These are phyloP conservation scores for Chalciporus chontae DNA, from an alignment of 768 basidiomycete genomes.

Conservation along the genomic window DNA sequence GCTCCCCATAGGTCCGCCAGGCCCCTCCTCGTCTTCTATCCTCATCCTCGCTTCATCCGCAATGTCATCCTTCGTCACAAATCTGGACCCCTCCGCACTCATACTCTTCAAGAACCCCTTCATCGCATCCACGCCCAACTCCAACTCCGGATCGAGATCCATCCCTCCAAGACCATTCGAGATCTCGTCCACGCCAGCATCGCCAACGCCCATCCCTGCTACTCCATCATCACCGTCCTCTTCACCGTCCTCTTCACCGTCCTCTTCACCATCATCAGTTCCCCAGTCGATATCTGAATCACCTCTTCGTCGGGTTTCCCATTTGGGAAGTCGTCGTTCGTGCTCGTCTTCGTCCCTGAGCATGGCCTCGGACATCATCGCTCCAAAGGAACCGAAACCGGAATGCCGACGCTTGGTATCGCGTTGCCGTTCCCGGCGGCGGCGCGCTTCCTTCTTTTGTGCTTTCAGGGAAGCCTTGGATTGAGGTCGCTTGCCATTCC, in stretches of 20 bases:
- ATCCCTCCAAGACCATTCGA: constrained; percentile 45
- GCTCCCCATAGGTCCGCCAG: constrained; percentile 21
- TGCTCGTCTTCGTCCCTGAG: constrained; percentile 34
- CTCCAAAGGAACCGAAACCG: constrained; percentile 49
- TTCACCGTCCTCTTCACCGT: constrained; percentile 6
- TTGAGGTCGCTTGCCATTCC: constrained; percentile 17
- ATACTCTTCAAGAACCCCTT: constrained; percentile 49
- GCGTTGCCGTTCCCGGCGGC: constrained; percentile 18
- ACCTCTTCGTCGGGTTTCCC: constrained; percentile 51
- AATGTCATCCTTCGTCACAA: constrained; percentile 66
- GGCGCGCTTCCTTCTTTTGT: constrained; percentile 16
- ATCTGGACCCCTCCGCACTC: constrained; percentile 42
- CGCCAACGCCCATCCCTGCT: constrained; percentile 4
- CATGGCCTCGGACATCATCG: constrained; percentile 51
- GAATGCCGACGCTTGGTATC: constrained; percentile 16
- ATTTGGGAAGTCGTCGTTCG: constrained; percentile 36
- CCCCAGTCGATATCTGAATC: constrained; percentile 75
- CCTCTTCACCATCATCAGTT: constrained; percentile 38
- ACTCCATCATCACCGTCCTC: constrained; percentile 6
- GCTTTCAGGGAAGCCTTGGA: constrained; percentile 24
- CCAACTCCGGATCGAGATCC: constrained; percentile 61
- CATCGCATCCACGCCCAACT: constrained; percentile 48
- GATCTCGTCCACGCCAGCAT: constrained; percentile 28
- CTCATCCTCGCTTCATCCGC: constrained; percentile 49
- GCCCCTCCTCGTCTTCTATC: constrained; percentile 46